Evolutionary conservation across 2,329 filamentous ascomycete species (phyloP).

Genomic region (Phaeosphaeriaceae sp.): DNA sequence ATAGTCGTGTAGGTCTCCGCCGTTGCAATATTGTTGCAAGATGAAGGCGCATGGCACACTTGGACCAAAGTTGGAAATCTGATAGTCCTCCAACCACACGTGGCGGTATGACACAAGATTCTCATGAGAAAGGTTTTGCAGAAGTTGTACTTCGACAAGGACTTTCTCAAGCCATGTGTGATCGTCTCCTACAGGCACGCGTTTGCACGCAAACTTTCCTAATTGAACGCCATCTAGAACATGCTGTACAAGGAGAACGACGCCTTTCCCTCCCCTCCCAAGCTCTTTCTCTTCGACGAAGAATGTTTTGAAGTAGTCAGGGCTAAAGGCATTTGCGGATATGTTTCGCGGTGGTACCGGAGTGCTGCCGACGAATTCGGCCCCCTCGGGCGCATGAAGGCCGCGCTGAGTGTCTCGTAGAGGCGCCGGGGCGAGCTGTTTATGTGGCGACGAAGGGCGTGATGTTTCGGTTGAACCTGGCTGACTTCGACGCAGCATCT

Average conservation of each 20-base stretch:
- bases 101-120: conserved; percentile 97
- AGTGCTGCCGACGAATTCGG: conserved; percentile 56
- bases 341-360: conserved; percentile 61
- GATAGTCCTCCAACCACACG: conserved; percentile 92
- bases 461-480: conserved; percentile 58
- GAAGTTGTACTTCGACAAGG: conserved; percentile 87
- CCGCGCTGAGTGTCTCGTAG: conserved; percentile 35
- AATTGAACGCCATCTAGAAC: conserved; percentile 87
- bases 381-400: conserved; percentile 55
- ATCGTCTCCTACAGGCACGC: conserved; percentile 91
- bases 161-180: conserved; percentile 96
- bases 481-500: conserved; percentile 75
- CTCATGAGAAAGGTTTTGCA: conserved; percentile 89
- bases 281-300: conserved; percentile 89
- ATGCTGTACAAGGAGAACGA: conserved; percentile 92
- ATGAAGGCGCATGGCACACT: conserved; percentile 96
- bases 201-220: conserved; percentile 94
- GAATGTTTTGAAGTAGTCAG: conserved; percentile 89
- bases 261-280: conserved; percentile 89
- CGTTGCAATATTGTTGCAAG: conserved; percentile 95
- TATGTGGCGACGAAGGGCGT: conserved; percentile 57
- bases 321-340: conserved; percentile 84
- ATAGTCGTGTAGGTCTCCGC: conserved; percentile 87
- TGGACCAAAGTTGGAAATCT: conserved; percentile 83
- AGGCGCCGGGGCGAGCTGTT: conserved; percentile 48